These are phyloP conservation scores for Zygosaccharomyces rouxii DNA, from an alignment of 805 yeast genomes.

Conservation along the genomic window DNA sequence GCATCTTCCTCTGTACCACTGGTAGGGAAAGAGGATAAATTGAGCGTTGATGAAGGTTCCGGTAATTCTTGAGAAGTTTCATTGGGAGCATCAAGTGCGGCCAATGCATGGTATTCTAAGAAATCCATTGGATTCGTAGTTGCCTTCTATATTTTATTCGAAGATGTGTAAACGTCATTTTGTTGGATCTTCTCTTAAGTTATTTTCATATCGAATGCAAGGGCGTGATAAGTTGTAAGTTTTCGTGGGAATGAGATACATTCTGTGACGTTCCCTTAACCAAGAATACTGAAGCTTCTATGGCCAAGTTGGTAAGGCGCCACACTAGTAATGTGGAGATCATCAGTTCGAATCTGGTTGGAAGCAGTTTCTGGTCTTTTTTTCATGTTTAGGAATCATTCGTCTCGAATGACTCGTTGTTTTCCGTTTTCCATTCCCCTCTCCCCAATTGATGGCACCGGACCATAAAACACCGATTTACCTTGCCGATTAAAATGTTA, in stretches of 20 bases:
- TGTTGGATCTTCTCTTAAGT: not conserved
- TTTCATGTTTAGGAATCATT: too few species aligned
- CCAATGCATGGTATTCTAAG: conserved; percentile 46
- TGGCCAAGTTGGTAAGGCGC: conserved; percentile 80
- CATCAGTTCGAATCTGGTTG: conserved; percentile 76
- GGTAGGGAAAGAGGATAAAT: conserved; percentile 17
- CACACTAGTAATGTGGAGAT: conserved; percentile 86
- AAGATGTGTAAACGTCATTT: not conserved
- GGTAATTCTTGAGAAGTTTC: conserved; percentile 21
- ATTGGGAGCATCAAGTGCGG: conserved; percentile 29
- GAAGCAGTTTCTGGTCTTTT: conserved; percentile 42
- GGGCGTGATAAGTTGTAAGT: not conserved
- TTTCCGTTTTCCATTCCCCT: too few species aligned
- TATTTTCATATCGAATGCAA: not conserved
- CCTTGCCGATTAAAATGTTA: too few species aligned
- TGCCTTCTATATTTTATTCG: not conserved
- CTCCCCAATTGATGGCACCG: too few species aligned
- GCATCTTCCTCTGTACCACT: conserved; percentile 3
- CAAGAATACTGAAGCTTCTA: conserved; percentile 37
- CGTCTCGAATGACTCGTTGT: too few species aligned
- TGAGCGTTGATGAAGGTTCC: conserved; percentile 29
- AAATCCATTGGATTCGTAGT: conserved; percentile 36
- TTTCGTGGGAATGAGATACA: not conserved
- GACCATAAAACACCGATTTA: too few species aligned
- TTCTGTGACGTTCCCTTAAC: not conserved